Evolutionary conservation across 345 rosid genomes (phyloP).

Genomic region (Mangifera indica): DNA sequence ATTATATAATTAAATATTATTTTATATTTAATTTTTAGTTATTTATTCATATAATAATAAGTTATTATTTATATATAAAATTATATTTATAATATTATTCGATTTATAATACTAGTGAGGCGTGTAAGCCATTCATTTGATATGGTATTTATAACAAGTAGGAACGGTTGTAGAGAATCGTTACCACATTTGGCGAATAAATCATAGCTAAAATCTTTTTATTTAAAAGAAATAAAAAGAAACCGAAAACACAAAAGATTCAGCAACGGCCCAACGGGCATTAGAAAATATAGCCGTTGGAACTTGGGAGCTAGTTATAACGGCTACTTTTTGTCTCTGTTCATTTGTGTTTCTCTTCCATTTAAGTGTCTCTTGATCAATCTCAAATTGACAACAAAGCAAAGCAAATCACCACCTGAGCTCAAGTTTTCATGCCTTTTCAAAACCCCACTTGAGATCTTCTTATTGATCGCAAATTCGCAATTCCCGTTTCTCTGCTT

Average conservation of each 20-base stretch:
- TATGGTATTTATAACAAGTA: neutral
- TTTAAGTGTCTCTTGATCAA: neutral
- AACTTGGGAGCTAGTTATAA: neutral
- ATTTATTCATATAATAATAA: no score
- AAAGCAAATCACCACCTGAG: neutral
- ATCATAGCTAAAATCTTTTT: neutral
- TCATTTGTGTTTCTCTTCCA: neutral
- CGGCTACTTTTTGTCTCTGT: constrained; percentile 12
- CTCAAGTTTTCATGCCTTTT: constrained; percentile 5
- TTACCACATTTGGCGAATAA: neutral
- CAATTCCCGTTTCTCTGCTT: neutral
- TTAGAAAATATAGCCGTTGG: constrained; percentile 17
- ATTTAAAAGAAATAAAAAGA: neutral
- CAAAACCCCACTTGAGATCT: constrained; percentile 9
- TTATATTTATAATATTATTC: no score
- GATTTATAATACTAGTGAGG: no score
- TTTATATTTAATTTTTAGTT: no score
- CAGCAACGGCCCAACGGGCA: constrained; percentile 19
- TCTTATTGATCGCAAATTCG: neutral
- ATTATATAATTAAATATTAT: no score
- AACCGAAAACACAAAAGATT: neutral
- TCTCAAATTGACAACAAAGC: constrained; percentile 1
- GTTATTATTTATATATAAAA: no score
- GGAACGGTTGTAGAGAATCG: neutral
- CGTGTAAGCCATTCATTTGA: neutral